Conservation (phyloP, 805 yeast species). For the Naumovozyma dairenensis region DNA sequence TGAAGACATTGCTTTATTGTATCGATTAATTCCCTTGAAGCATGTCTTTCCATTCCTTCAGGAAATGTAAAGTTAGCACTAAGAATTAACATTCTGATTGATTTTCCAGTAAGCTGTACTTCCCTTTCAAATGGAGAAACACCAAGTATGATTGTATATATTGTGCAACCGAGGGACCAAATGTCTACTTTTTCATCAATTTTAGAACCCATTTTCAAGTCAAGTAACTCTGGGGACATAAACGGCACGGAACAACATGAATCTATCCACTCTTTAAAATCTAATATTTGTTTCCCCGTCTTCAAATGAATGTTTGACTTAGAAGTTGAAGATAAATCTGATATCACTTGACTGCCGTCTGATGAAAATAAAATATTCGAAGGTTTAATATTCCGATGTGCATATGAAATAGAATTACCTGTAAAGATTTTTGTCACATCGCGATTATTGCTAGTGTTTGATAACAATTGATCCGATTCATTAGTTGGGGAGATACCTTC, state of each 20-base stretch:
- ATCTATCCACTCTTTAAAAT: slow-evolving; percentile 60
- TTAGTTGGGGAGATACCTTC: slow-evolving; percentile 1
- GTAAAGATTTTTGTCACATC: too few species aligned
- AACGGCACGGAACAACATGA: slow-evolving; percentile 82
- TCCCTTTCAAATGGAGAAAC: slow-evolving; percentile 81
- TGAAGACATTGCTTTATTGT: slow-evolving; percentile 53
- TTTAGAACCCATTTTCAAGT: slow-evolving; percentile 54
- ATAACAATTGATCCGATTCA: too few species aligned
- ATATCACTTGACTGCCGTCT: slow-evolving; percentile 66
- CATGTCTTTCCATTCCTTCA: slow-evolving; percentile 23
- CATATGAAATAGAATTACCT: too few species aligned
- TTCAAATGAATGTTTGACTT: slow-evolving; percentile 46
- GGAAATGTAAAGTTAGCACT: slow-evolving; percentile 48
- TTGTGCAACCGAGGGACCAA: slow-evolving; percentile 85
- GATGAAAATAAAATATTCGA: slow-evolving; percentile 76
- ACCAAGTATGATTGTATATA: slow-evolving; percentile 69
- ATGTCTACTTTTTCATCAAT: slow-evolving; percentile 62
- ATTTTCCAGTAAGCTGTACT: slow-evolving; percentile 75
- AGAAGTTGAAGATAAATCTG: slow-evolving; percentile 76
- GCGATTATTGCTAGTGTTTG: too few species aligned
- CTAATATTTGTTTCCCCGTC: slow-evolving; percentile 60
- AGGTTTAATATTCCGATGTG: slow-evolving; percentile 84
- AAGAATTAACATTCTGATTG: slow-evolving; percentile 62
- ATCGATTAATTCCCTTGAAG: slow-evolving; percentile 45
- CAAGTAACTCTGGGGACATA: slow-evolving; percentile 83